Evolutionary conservation across 129 eudicot genomes (phyloP), one percentile per base, ranked within the genome.

Genomic region (Arctium minus): DNA sequence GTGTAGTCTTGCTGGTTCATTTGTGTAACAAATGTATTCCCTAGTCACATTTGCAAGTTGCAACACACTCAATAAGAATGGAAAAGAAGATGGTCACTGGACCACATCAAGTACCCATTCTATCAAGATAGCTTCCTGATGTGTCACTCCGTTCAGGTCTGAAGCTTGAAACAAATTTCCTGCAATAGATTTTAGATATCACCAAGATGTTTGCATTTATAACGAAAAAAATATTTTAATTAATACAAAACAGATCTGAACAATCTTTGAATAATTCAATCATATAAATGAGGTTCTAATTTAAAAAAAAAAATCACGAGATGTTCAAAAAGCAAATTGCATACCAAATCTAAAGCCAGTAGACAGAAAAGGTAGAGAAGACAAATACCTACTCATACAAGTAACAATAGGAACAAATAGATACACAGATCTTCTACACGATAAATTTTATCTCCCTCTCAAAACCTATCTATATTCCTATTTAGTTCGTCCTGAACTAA

Each of bases 141-240:
- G 83, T 82, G 74, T 94, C 97, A 79, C 84, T 81, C 70, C 94
- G 94, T 74, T 88, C 89, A 74, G 91, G 83, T 88, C 94, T 88
- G 84, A 95, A 73, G 92, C 92, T 92, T 83, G 98, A 95, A 77
- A 92, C 42, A 83, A 88, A 92, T 80, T 92, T 92, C 98, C 98
- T 95, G 93, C 80, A 82, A 79, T 30, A 40, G 35, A 1, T 3
- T 48, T 31, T 33, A 50, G 8, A 5, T 74, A 75, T 37, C 39
- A 67, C 44, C 73, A 75, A 38, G n/a, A 71, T 11, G 56, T 56
- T 48, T 31, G 72, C 83, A 84, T 39, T 17, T 65, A 71, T 15
- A 32, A 77, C 29, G 70, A 48, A 18, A 80, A 18, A 31, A 9
- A 30, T 80, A 70, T 35, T 35, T 48, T 22, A 8, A 67, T 7